phyloP scores from a whole-genome alignment of 2,329 filamentous ascomycete species.

The Cladosporium sp. region DNA sequence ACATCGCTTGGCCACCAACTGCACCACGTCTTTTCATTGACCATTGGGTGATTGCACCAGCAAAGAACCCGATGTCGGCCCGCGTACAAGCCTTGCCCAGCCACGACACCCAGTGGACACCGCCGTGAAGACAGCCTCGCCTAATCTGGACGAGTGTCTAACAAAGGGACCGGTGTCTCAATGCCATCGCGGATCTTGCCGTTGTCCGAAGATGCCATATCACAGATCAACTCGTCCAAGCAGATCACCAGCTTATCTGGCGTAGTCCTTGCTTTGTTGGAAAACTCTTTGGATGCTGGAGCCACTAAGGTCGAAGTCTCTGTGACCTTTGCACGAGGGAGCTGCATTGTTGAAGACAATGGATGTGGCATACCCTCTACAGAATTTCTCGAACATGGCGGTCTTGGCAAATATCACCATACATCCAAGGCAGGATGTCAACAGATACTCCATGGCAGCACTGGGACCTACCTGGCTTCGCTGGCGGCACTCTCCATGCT shows the following conservation, averaged over 20 bases:
- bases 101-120: slow-evolving; percentile 15
- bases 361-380: slow-evolving; percentile 68
- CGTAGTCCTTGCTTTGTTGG: slow-evolving; percentile 67
- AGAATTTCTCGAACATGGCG: slow-evolving; percentile 69
- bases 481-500: slow-evolving; percentile 72
- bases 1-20: no score
- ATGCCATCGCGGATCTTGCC: slow-evolving; percentile 24
- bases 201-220: slow-evolving; percentile 21
- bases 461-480: slow-evolving; percentile 74
- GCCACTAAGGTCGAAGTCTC: slow-evolving; percentile 65
- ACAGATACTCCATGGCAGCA: slow-evolving; percentile 56
- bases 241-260: slow-evolving; percentile 69
- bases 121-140: slow-evolving; percentile 41
- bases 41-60: no score
- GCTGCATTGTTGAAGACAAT: slow-evolving; percentile 79
- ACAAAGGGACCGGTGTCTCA: neutral
- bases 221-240: slow-evolving; percentile 82
- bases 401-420: slow-evolving; percentile 63
- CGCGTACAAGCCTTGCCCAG: neutral
- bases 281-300: slow-evolving; percentile 79
- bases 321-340: slow-evolving; percentile 71
- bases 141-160: neutral
- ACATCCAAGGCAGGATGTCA: slow-evolving; percentile 62
- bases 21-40: no score
- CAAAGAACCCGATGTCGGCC: slow-evolving; percentile 2